Base-by-base conservation (phyloP, 768 basidiomycete genomes). In the Rhodotorula graminis region DNA sequence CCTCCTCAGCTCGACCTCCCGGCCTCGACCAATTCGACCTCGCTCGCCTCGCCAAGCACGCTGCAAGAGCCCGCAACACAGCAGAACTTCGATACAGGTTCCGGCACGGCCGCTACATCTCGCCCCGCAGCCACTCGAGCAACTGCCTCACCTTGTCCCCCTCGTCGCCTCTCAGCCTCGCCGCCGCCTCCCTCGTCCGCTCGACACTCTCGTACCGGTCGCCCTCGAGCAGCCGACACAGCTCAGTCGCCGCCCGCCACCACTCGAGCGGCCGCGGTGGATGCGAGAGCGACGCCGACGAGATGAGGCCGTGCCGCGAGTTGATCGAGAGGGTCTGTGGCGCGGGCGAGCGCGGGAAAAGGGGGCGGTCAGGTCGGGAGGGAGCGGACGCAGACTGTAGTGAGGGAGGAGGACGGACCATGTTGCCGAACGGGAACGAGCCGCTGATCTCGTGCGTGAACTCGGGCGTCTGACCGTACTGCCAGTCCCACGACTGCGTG, bases 381-480 rank as follows among this genome's bases (percentile, higher is more conserved):
- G 19, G 27, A 60, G 27, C 37, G 9, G 37, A 37, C 37, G 37
- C 37, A 37, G 37, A 37, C 4, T 9, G 37, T n/a, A 23, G 10
- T 9, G 37, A 33, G 62, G 29, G 31, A 9, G 29, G 31, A 9
- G n/a, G 25, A n/a, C 29, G 52, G 2, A 63, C 60, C 18, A 62
- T 44, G 4, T 15, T 21, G 31, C 49, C 69, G 23, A 56, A 71
- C 27, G 56, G 42, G 77, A 86, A 83, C 27, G 73, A 66, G 10
- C 79, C 80, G 44, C 80, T 60, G 12, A 87, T 55, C 6, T 83
- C 83, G 77, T 91, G 90, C 14, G 87, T 89, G 80, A 99, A 98
- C 79, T 95, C 90, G 55, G 94, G 93, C 0, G 94, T 95, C 79
- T 94, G 91, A 0, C 94, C 95, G 77, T 88, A 96, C 23, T 86